Evolutionary conservation across 2,329 filamentous ascomycete species (phyloP), one percentile per base, ranked within the genome.

Genomic region (Chaetothyriales sp.): DNA sequence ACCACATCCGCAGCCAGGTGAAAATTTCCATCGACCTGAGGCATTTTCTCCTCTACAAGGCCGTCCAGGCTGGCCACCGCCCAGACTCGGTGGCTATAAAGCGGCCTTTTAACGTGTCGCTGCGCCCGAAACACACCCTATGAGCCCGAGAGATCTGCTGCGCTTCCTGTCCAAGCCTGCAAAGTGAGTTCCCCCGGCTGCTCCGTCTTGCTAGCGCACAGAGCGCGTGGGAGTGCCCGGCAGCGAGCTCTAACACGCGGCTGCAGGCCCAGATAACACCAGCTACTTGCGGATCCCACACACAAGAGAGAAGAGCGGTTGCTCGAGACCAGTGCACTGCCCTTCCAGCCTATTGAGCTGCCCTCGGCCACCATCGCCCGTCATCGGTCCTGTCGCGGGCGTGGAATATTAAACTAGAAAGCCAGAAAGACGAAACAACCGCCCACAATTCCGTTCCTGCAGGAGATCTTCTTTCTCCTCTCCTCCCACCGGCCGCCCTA

Each of bases 101-200:
- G 9, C 6, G 20, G 25, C 46, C 7, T 28, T 28, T 33, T 33
- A 9, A 20, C 6, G 18, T 33, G 20, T 18, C 4, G 10, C 19
- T 47, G 18, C 20, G 20, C 25, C 49, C 45, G 18, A 3, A 19
- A 20, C 37, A 73, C 71, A 15, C 80, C 86, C 81, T 83, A 95
- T 95, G 89, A 89, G 81, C 85, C 83, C 79, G 70, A 85, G 83
- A 74, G 86, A 94, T 73, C 82, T 94, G 66, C 81, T 94, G 68
- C 86, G 88, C 74, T 92, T 94, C 76, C 81, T 95, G 64, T 94
- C 87, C 68, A 92, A 92, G 77, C 88, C 88, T 68, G 86, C 87
- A 71, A 94, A 94, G 89, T 94, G 73, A 68, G 85, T 74, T 49
- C 20, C 51, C 29, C 47, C 33, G 10, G 18, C 15, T 45, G 4